These are phyloP conservation scores for Podila verticillata DNA, from an alignment of 192 early-diverging fungal species.

Conservation along the genomic window DNA sequence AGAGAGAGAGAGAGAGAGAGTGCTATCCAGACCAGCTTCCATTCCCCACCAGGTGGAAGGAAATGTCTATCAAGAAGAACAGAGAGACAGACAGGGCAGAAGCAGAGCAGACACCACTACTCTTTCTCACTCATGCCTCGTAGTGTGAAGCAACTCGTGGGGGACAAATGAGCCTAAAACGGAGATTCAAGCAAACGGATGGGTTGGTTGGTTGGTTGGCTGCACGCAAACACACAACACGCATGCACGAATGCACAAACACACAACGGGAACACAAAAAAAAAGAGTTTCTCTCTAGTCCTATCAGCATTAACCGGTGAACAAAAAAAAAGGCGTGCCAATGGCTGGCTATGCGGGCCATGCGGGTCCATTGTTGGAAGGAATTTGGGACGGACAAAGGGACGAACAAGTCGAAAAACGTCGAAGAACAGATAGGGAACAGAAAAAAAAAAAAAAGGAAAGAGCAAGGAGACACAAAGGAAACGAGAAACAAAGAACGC, in stretches of 20 bases:
- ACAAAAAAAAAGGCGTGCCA: conserved; percentile 15
- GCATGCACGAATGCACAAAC: no score
- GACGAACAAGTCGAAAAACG: conserved; percentile 1
- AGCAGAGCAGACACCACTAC: no score
- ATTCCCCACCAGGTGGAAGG: no score
- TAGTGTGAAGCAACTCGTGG: not conserved
- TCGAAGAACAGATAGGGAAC: not conserved
- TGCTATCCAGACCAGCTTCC: no score
- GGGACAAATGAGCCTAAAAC: not conserved
- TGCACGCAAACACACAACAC: no score
- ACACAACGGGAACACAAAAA: not conserved
- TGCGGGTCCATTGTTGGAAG: no score
- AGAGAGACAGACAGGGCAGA: no score
- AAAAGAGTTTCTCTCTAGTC: not conserved
- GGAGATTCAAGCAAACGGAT: not conserved
- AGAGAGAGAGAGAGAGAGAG: no score
- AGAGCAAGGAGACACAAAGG: not conserved
- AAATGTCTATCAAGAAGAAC: no score
- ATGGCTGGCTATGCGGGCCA: conserved; percentile 9
- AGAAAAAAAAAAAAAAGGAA: not conserved
- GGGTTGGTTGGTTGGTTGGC: no score
- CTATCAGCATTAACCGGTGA: not conserved
- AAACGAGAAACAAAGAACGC: not conserved
- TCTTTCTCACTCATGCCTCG: not conserved
- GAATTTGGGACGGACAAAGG: no score